Evolutionary conservation across 805 yeast species (phyloP), one percentile per base, ranked within the genome.

Genomic region (Grigorovia yakushimaensis): DNA sequence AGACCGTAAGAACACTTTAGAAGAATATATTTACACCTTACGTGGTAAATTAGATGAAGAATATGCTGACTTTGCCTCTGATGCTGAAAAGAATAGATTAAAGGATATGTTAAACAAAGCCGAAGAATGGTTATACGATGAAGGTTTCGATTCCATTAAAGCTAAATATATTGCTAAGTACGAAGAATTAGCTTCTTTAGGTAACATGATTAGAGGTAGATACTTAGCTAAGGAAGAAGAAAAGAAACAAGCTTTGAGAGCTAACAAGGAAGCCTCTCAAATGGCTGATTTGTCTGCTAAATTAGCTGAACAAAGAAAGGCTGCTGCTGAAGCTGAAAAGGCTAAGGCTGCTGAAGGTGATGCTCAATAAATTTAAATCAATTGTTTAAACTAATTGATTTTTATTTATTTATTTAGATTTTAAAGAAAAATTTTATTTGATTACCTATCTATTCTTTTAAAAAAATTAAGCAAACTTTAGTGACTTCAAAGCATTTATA

Each of bases 61-160:
- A 60, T 91, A 91, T 68, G 77, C 85, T 57, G 81, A 75, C 60
- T 93, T 89, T 66, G 96, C 97, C 49, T 77, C 84, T 56, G 94
- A 84, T 51, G 88, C 81, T 62, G 98, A 93, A 78, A 91, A 91
- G 79, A 73, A 72, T 54, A 84, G 78, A 64, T 76, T 93, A 62
- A 68, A 77, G 44, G 84, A 72, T 51, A 76, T 84, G 76, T 78
- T 93, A 66, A 67, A 76, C 63, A 83, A 81, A 68, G 81, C 98
- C 56, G 98, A 93, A 78, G 96, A 91, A 65, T 93, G 99, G 99
- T 80, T 93, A 63, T 93, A 93, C 71, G 95, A 85, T 53, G 98
- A 88, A 49, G 98, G 98, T 65, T 88, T 86, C 66, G 99, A 93
- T 69, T 79, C 97, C 53, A 77, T 89, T 63, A 89, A 93, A 80